A percentile compares a stretch with the other conserved stretches of the same genome.
These are phyloP conservation scores for Leccinum subgranulosum DNA, from an alignment of 768 basidiomycete genomes.

Conservation along the genomic window DNA sequence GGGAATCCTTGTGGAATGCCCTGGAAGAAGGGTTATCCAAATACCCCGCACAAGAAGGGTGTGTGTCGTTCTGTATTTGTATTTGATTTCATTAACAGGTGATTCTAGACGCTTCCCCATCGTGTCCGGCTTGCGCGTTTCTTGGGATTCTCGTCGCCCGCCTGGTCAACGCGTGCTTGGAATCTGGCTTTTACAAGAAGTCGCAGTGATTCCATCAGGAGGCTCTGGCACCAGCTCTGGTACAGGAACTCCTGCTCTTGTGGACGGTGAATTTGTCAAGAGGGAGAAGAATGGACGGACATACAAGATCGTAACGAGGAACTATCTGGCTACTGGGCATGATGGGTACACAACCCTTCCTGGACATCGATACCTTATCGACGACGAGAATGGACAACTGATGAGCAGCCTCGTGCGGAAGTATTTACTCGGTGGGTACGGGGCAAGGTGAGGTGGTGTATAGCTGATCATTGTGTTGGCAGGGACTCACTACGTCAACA, in stretches of 20 bases:
- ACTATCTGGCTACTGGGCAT: constrained; percentile 82
- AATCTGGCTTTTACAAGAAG: constrained; percentile 56
- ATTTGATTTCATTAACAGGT: not conserved
- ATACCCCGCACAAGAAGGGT: constrained; percentile 94
- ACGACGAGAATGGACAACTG: constrained; percentile 78
- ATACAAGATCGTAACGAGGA: constrained; percentile 81
- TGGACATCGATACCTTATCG: constrained; percentile 65
- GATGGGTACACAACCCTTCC: constrained; percentile 76
- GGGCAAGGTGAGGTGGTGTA: not conserved
- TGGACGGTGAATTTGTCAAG: constrained; percentile 52
- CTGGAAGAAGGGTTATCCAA: constrained; percentile 69
- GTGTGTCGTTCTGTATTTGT: constrained; percentile 12
- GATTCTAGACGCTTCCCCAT: constrained; percentile 77
- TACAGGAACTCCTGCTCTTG: constrained; percentile 30
- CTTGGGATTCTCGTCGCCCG: constrained; percentile 79
- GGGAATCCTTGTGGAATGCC: constrained; percentile 74
- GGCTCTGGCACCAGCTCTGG: constrained; percentile 19
- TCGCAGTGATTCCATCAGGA: constrained; percentile 17
- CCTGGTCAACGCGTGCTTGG: constrained; percentile 73
- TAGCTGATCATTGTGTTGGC: constrained; percentile 9
- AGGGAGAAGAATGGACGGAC: constrained; percentile 50
- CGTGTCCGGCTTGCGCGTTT: constrained; percentile 77
- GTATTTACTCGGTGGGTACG: constrained; percentile 69
- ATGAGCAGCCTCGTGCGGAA: constrained; percentile 78
- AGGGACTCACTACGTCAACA: constrained; percentile 78